phyloP scores from a whole-genome alignment of 1,284 basidiomycete genomes.

The Somion occarium region DNA sequence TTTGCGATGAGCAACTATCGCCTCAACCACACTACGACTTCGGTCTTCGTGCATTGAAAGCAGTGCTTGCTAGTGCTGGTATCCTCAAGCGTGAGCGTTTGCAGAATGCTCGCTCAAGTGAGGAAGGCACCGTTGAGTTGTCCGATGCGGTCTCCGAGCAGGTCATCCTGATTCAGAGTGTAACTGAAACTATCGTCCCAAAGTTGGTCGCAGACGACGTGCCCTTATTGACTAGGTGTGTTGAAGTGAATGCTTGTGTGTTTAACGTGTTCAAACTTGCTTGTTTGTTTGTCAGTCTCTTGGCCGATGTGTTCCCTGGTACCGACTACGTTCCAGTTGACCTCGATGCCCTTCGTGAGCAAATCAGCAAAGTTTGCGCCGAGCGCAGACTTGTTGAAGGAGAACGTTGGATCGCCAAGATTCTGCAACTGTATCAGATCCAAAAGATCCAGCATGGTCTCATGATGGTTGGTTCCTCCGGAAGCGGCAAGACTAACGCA shows the following conservation, averaged over 20 bases:
- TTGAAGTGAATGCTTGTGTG: slow-evolving; percentile 10
- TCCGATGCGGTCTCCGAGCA: slow-evolving; percentile 82
- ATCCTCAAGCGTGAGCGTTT: slow-evolving; percentile 93
- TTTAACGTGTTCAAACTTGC: slow-evolving; percentile 4
- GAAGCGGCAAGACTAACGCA: slow-evolving; percentile 95
- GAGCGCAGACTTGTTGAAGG: slow-evolving; percentile 84
- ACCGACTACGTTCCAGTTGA: slow-evolving; percentile 90
- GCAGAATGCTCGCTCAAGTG: slow-evolving; percentile 37
- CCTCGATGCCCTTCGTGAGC: slow-evolving; percentile 77
- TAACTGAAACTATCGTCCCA: slow-evolving; percentile 98
- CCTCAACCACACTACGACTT: slow-evolving; percentile 99
- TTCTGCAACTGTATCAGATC: slow-evolving; percentile 97
- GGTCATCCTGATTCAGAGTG: slow-evolving; percentile 97
- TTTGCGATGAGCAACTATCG: slow-evolving; percentile 95
- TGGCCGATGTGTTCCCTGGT: slow-evolving; percentile 97
- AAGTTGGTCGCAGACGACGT: slow-evolving; percentile 98
- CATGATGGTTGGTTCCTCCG: slow-evolving; percentile 99
- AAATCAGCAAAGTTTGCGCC: slow-evolving; percentile 84
- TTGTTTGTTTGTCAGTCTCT: slow-evolving; percentile 50
- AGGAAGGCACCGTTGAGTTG: slow-evolving; percentile 45
- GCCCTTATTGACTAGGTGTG: slow-evolving; percentile 84
- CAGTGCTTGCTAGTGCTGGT: slow-evolving; percentile 95
- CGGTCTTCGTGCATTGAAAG: slow-evolving; percentile 95
- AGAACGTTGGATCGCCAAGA: slow-evolving; percentile 92
- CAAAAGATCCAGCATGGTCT: slow-evolving; percentile 99